Percentiles rank a stretch among this genome's conserved stretches.
phyloP scores from a whole-genome alignment of 1,284 basidiomycete genomes.

The Cryptococcus maquisensis region DNA sequence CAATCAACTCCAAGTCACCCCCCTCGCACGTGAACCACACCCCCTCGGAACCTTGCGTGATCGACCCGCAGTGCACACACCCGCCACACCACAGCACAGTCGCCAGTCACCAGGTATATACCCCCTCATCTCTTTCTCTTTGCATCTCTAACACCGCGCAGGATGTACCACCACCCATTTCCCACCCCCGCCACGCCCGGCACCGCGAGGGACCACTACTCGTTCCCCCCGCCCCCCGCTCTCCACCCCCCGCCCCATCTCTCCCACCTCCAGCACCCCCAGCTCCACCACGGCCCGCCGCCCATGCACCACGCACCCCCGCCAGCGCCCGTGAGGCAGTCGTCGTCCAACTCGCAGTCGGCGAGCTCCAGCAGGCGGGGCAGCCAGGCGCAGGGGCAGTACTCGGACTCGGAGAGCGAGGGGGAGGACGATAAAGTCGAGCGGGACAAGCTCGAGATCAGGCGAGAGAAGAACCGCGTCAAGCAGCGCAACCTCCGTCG shows the following conservation, averaged over 20 bases:
- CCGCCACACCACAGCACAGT: too few species aligned
- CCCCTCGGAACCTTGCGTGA: too few species aligned
- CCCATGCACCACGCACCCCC: neutral
- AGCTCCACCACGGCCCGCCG: neutral
- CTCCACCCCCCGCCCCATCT: neutral
- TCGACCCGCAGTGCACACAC: too few species aligned
- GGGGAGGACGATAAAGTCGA: constrained; percentile 12
- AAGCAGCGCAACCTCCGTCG: constrained; percentile 36
- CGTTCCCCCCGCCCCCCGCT: neutral
- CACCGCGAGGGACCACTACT: neutral
- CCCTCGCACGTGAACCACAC: too few species aligned
- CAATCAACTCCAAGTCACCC: too few species aligned
- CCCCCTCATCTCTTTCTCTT: too few species aligned
- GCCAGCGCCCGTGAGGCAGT: neutral
- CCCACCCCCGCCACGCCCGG: constrained; percentile 1
- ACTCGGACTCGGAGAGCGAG: constrained; percentile 14
- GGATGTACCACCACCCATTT: constrained; percentile 1
- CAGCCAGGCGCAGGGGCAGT: constrained; percentile 1
- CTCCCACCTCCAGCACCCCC: neutral
- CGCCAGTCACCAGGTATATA: too few species aligned
- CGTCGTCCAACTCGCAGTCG: neutral
- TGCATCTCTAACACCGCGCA: neutral
- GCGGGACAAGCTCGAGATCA: constrained; percentile 24
- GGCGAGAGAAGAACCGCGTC: constrained; percentile 37
- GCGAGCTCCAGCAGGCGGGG: constrained; percentile 1